Conservation (phyloP, 2,329 filamentous ascomycete genomes). For the Neofusicoccum kwambonambiense region DNA sequence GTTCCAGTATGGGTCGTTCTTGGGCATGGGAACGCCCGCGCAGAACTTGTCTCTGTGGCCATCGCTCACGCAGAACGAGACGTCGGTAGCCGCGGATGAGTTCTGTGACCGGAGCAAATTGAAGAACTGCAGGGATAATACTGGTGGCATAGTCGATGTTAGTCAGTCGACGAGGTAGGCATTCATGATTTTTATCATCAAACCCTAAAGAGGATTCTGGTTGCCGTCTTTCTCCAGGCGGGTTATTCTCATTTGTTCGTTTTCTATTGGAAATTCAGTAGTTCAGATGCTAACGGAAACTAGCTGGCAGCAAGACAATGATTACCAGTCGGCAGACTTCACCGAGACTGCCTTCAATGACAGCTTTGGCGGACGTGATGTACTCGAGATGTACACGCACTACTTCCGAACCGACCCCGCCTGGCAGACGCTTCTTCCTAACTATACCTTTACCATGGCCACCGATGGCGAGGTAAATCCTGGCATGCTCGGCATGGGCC, state of each 20-base stretch:
- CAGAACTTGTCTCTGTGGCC: slow-evolving; percentile 48
- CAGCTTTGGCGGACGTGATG: slow-evolving; percentile 34
- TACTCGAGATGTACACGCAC: slow-evolving; percentile 40
- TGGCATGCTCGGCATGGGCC: slow-evolving; percentile 42
- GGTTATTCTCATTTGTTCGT: not conserved
- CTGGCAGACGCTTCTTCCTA: slow-evolving; percentile 33
- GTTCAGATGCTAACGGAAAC: not conserved
- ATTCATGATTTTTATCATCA: not conserved
- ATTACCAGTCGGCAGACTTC: not conserved
- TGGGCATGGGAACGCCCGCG: slow-evolving; percentile 43
- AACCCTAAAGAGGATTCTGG: not conserved
- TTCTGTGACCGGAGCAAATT: slow-evolving; percentile 39
- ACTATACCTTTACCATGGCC: slow-evolving; percentile 37
- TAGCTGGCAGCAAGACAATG: slow-evolving; percentile 6
- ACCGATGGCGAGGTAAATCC: slow-evolving; percentile 32
- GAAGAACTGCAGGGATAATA: slow-evolving; percentile 31
- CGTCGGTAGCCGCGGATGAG: slow-evolving; percentile 34
- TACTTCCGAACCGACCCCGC: slow-evolving; percentile 41
- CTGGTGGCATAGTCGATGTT: slow-evolving; percentile 35
- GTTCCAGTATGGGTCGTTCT: slow-evolving; percentile 47
- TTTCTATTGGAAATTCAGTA: not conserved
- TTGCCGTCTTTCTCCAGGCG: not conserved
- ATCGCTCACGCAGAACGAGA: slow-evolving; percentile 43
- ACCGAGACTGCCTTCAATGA: slow-evolving; percentile 25
- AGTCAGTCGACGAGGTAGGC: slow-evolving; percentile 33